phyloP scores from a whole-genome alignment of 2,329 filamentous ascomycete genomes.

The Alternaria viburni region DNA sequence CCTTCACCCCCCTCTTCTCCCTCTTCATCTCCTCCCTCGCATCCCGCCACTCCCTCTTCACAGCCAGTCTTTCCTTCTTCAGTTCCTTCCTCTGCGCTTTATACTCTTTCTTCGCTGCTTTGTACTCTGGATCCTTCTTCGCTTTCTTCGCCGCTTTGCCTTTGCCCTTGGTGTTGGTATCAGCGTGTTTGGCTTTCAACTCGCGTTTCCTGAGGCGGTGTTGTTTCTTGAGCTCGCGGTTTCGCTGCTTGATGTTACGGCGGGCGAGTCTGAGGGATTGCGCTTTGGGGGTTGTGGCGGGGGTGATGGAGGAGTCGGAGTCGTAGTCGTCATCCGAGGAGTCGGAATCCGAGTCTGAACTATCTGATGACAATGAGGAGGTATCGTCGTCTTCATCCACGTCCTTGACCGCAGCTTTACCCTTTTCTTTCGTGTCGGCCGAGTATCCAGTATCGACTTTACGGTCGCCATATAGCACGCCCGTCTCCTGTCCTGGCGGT shows the following conservation, averaged over 20 bases:
- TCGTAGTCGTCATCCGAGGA: constrained; percentile 22
- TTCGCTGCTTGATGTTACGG: constrained; percentile 12
- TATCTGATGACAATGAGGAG: constrained; percentile 32
- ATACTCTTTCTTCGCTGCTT: constrained; percentile 29
- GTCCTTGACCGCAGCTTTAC: constrained; percentile 4
- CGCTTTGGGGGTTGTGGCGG: rapidly evolving
- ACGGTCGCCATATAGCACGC: constrained; percentile 15
- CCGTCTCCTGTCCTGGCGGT: constrained; percentile 27
- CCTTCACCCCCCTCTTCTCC: constrained; percentile 1
- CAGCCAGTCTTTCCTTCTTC: constrained; percentile 17
- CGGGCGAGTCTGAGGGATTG: constrained; percentile 16
- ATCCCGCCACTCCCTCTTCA: constrained; percentile 26
- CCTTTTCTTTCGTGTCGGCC: background rate
- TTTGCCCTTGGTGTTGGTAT: constrained; percentile 15
- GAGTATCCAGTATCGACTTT: constrained; percentile 1
- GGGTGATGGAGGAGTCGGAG: background rate
- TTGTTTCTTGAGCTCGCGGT: constrained; percentile 23
- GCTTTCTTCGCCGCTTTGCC: constrained; percentile 21
- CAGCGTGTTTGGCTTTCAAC: constrained; percentile 20
- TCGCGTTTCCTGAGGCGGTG: constrained; percentile 25
- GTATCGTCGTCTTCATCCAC: constrained; percentile 23
- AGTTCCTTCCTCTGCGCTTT: constrained; percentile 29
- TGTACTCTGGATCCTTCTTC: constrained; percentile 32
- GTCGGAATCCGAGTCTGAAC: constrained; percentile 18
- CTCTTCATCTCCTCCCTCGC: constrained; percentile 15